Conservation (phyloP, 1,284 basidiomycete genomes). For the Meripilus lineatus region DNA sequence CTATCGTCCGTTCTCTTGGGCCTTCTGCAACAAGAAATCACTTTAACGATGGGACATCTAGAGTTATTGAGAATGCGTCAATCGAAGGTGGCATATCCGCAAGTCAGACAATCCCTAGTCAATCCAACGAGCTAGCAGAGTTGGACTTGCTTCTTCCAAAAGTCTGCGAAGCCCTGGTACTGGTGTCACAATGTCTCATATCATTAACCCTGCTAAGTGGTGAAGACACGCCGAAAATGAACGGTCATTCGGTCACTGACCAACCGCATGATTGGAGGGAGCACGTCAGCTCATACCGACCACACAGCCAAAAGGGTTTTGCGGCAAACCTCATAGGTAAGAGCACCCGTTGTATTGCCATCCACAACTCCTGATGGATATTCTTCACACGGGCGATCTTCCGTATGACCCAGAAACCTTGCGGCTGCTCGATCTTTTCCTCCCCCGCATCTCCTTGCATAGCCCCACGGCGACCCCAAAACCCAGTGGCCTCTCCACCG, state of each 20-base stretch:
- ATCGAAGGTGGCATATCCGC: background rate
- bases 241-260: too few species aligned
- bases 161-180: conserved; percentile 74
- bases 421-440: conserved; percentile 62
- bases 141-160: conserved; percentile 67
- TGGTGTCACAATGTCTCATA: conserved; percentile 72
- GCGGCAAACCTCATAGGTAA: conserved; percentile 59
- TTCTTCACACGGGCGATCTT: conserved; percentile 2
- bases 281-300: conserved; percentile 1
- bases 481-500: background rate
- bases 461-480: conserved; percentile 38
- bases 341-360: background rate
- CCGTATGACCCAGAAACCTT: conserved; percentile 51
- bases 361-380: background rate
- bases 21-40: too few species aligned
- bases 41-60: too few species aligned
- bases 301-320: conserved; percentile 33
- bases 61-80: too few species aligned
- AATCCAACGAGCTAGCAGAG: conserved; percentile 22
- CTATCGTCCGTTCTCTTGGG: conserved; percentile 48
- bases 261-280: conserved; percentile 6
- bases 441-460: conserved; percentile 76
- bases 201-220: conserved; percentile 58
- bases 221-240: conserved; percentile 23
- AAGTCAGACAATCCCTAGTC: background rate